Conservation (phyloP, 1,284 basidiomycete species). For the Puccinia polysora region DNA sequence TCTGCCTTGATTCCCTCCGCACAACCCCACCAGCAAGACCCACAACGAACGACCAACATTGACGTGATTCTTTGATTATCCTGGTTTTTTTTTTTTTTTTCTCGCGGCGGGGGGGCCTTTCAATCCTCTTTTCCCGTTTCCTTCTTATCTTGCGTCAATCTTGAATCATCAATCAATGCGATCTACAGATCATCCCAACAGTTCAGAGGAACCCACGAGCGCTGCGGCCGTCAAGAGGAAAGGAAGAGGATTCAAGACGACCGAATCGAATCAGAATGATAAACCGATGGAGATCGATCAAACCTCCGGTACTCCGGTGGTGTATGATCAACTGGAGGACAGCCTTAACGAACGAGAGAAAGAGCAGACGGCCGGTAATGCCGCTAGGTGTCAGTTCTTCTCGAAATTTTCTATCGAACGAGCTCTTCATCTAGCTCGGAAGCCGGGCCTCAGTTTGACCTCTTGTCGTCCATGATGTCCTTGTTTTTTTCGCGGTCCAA, state of each 20-base stretch:
- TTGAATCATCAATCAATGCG: neutral
- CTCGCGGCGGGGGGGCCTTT: too few relatives aligned
- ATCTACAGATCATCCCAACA: neutral
- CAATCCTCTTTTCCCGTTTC: too few relatives aligned
- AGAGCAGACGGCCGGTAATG: slow-evolving; percentile 22
- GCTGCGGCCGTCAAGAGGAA: slow-evolving; percentile 51
- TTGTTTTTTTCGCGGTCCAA: neutral
- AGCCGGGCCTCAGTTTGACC: neutral
- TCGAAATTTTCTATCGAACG: neutral
- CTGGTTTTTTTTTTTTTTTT: neutral
- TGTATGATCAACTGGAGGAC: slow-evolving; percentile 45
- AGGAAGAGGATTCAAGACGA: slow-evolving; percentile 53
- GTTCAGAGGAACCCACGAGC: neutral
- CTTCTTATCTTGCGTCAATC: too few relatives aligned
- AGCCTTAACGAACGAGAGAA: slow-evolving; percentile 27
- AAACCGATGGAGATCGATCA: slow-evolving; percentile 48
- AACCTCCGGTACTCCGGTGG: neutral
- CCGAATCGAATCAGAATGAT: slow-evolving; percentile 45
- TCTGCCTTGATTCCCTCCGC: too few relatives aligned
- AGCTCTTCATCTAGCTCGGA: slow-evolving; percentile 1
- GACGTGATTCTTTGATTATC: neutral
- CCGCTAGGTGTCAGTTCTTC: slow-evolving; percentile 23
- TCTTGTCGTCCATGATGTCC: slow-evolving; percentile 10
- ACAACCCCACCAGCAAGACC: too few relatives aligned
- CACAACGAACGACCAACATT: neutral